Percentiles rank a stretch among this genome's conserved stretches.
These are phyloP conservation scores for Hypoxylon intermedium DNA, from an alignment of 495 filamentous ascomycete genomes.

Conservation along the genomic window DNA sequence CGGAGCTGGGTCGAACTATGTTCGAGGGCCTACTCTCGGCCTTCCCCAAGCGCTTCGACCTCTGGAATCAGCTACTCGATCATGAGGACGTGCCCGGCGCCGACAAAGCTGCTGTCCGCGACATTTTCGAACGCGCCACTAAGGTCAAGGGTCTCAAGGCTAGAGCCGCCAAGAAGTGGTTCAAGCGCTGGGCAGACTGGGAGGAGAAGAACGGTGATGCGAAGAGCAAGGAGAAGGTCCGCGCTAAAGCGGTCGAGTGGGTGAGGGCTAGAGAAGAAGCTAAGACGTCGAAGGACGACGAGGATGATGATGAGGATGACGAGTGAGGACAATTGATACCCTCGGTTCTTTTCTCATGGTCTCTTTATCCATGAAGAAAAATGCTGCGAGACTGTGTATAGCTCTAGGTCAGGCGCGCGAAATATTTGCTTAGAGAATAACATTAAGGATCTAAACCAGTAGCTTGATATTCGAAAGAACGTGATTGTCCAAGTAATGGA, in stretches of 20 bases:
- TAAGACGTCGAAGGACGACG: conserved; percentile 40
- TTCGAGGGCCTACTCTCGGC: conserved; percentile 86
- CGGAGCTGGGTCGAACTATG: conserved; percentile 91
- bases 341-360: conserved; percentile 4
- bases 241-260: conserved; percentile 76
- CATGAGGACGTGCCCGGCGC: conserved; percentile 65
- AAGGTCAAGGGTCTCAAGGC: conserved; percentile 72
- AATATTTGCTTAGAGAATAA: neutral
- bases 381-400: neutral
- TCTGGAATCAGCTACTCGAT: conserved; percentile 91
- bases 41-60: conserved; percentile 85
- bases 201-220: conserved; percentile 76
- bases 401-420: conserved; percentile 3
- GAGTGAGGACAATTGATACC: conserved; percentile 6
- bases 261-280: conserved; percentile 46
- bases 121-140: conserved; percentile 80
- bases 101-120: conserved; percentile 66
- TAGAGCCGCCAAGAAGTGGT: conserved; percentile 78
- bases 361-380: neutral
- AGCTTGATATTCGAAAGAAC: neutral
- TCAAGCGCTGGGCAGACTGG: conserved; percentile 81
- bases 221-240: conserved; percentile 74
- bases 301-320: conserved; percentile 31
- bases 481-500: neutral
- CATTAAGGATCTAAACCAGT: neutral